Evolutionary conservation across 2,329 filamentous ascomycete genomes (phyloP).

Genomic region (Colletotrichum spinosum): DNA sequence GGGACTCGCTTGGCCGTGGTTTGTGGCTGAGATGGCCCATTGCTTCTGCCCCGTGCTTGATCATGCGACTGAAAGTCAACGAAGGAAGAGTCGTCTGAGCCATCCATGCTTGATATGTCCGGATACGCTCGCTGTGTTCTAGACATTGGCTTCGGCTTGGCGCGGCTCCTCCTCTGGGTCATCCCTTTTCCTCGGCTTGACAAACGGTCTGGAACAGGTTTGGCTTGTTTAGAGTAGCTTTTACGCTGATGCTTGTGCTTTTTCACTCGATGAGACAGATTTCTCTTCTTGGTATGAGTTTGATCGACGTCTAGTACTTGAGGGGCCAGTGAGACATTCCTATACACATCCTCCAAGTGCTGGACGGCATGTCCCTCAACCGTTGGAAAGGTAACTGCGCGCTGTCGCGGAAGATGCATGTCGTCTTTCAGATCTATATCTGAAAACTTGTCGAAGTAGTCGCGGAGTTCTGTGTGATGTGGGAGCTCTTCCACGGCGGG

Average conservation of each 20-base stretch:
- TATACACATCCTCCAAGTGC: constrained; percentile 34
- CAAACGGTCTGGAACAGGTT: constrained; percentile 26
- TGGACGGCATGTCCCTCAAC: constrained; percentile 40
- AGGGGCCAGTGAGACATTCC: constrained; percentile 29
- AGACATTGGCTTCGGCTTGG: constrained; percentile 17
- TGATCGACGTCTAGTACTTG: constrained; percentile 13
- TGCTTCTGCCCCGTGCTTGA: constrained; percentile 33
- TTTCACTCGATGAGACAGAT: constrained; percentile 7
- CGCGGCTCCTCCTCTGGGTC: constrained; percentile 5
- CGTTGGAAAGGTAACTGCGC: constrained; percentile 20
- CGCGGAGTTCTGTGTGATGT: neutral
- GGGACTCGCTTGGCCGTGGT: constrained; percentile 25
- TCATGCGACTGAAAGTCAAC: constrained; percentile 34
- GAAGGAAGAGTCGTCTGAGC: constrained; percentile 33
- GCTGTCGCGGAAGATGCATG: neutral
- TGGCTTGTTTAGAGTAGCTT: constrained; percentile 1
- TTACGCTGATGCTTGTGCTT: neutral
- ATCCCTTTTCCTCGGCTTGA: constrained; percentile 32
- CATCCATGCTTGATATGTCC: constrained; percentile 30
- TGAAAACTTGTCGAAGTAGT: constrained; percentile 6
- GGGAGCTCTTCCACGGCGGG: neutral
- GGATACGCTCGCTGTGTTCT: neutral
- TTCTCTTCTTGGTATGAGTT: constrained; percentile 20
- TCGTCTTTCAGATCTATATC: constrained; percentile 19
- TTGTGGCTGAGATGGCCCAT: constrained; percentile 35